phyloP scores from a whole-genome alignment of 1,139 yeast species.

The Saccharomyces hybrid region DNA sequence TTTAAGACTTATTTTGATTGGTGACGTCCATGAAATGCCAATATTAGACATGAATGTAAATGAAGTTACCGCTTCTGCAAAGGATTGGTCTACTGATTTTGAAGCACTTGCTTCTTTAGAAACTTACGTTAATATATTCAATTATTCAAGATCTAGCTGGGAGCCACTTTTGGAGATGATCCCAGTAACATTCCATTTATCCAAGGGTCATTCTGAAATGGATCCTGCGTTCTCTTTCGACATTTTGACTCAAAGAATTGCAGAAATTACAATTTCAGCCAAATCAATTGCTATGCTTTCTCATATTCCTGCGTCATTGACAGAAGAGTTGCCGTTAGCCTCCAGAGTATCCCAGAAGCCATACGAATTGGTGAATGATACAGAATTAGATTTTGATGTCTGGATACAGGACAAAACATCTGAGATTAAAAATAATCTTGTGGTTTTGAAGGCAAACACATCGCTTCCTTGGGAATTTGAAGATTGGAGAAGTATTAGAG shows the following conservation, averaged over 20 bases:
- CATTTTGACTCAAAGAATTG: constrained; percentile 62
- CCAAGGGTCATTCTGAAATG: constrained; percentile 39
- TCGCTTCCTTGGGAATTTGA: constrained; percentile 84
- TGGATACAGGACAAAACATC: constrained; percentile 53
- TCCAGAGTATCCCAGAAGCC: constrained; percentile 82
- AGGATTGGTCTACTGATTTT: constrained; percentile 86
- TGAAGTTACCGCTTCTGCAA: constrained; percentile 64
- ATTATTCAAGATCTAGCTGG: constrained; percentile 92
- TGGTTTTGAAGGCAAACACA: constrained; percentile 43
- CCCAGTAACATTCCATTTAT: constrained; percentile 69
- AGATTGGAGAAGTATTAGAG: constrained; percentile 85
- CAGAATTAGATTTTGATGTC: constrained; percentile 70
- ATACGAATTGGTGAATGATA: constrained; percentile 70
- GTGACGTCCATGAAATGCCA: constrained; percentile 91
- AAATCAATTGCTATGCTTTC: constrained; percentile 73
- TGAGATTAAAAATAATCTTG: constrained; percentile 28
- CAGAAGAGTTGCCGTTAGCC: constrained; percentile 43
- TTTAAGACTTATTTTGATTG: constrained; percentile 76
- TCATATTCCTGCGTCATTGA: constrained; percentile 53
- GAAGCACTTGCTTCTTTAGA: constrained; percentile 66
- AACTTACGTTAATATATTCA: constrained; percentile 71
- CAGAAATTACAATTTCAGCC: constrained; percentile 77
- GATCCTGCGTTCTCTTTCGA: constrained; percentile 46
- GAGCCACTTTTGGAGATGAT: constrained; percentile 90
- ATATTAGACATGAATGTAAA: constrained; percentile 72